Conservation (phyloP, 306 rosid species). For the Calophaca sinica region DNA sequence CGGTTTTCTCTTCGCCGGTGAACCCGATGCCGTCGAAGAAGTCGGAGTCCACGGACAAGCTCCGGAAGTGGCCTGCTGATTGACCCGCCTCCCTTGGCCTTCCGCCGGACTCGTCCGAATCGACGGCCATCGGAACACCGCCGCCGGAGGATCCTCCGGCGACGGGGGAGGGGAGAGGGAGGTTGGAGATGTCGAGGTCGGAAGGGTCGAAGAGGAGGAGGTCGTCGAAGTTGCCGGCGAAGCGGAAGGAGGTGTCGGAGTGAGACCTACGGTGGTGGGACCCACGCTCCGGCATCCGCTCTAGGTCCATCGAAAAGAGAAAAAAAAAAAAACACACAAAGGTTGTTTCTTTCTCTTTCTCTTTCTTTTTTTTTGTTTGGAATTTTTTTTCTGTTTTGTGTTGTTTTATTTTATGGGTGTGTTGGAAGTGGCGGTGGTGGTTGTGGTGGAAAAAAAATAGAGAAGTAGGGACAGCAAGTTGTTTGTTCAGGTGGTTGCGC, state of each 20-base stretch:
- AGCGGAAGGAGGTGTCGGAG: constrained; percentile 88
- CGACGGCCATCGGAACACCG: constrained; percentile 52
- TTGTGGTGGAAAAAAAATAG: background rate
- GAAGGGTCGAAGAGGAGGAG: constrained; percentile 90
- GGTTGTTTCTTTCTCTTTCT: background rate
- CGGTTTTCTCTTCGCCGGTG: constrained; percentile 43
- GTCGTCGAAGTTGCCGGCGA: constrained; percentile 81
- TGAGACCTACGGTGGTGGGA: constrained; percentile 90
- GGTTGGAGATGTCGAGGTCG: constrained; percentile 81
- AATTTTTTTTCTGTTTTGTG: background rate
- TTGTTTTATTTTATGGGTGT: background rate
- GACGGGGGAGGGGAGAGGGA: constrained; percentile 57
- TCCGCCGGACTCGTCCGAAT: constrained; percentile 70
- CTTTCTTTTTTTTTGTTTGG: background rate
- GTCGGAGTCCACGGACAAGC: constrained; percentile 91
- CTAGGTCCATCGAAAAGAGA: constrained; percentile 56
- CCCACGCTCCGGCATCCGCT: constrained; percentile 90
- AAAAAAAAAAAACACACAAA: background rate
- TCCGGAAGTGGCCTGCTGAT: constrained; percentile 59
- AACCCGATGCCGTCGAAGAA: constrained; percentile 78
- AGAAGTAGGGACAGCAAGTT: background rate
- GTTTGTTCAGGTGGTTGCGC: background rate
- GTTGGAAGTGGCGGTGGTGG: background rate
- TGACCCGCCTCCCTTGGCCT: constrained; percentile 35
- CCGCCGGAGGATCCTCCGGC: constrained; percentile 17